phyloP scores from a whole-genome alignment of 2,329 filamentous ascomycete species.

The Neoarthrinium moseri region DNA sequence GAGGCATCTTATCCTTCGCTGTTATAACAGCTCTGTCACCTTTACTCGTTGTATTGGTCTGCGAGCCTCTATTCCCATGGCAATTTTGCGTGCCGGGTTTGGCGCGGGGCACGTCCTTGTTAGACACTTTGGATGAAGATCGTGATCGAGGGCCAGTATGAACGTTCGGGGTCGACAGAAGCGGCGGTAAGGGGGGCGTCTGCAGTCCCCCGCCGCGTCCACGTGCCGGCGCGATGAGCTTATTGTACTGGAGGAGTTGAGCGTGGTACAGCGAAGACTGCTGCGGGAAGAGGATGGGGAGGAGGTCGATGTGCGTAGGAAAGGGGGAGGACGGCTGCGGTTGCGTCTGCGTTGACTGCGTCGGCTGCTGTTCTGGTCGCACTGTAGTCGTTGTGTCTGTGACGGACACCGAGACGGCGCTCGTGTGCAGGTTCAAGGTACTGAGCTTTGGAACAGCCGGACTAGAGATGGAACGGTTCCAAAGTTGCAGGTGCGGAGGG shows the following conservation, averaged over 20 bases:
- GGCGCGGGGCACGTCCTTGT: slow-evolving; percentile 46
- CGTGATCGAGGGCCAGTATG: slow-evolving; percentile 57
- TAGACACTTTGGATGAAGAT: slow-evolving; percentile 60
- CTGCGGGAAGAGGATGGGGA: slow-evolving; percentile 58
- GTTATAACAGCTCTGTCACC: slow-evolving; percentile 61
- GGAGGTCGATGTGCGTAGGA: slow-evolving; percentile 49
- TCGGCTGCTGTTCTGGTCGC: background rate
- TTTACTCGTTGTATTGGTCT: slow-evolving; percentile 49
- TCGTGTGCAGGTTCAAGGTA: slow-evolving; percentile 17
- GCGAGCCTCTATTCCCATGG: slow-evolving; percentile 64
- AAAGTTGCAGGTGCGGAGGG: slow-evolving; percentile 35
- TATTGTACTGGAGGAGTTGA: slow-evolving; percentile 65
- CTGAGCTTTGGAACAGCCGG: slow-evolving; percentile 29
- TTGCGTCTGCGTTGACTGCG: slow-evolving; percentile 17
- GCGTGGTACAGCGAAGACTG: slow-evolving; percentile 60
- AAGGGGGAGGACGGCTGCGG: slow-evolving; percentile 16
- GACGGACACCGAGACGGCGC: slow-evolving; percentile 2
- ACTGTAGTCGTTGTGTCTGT: slow-evolving; percentile 2
- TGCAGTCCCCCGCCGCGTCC: slow-evolving; percentile 54
- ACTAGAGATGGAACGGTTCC: slow-evolving; percentile 36
- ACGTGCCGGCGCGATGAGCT: slow-evolving; percentile 58
- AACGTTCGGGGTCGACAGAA: slow-evolving; percentile 54
- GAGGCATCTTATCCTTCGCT: slow-evolving; percentile 52
- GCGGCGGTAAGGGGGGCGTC: slow-evolving; percentile 52
- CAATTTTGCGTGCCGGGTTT: slow-evolving; percentile 52